These are phyloP conservation scores for Yamadazyma buinensis DNA, from an alignment of 1,139 yeast species.

Conservation along the genomic window DNA sequence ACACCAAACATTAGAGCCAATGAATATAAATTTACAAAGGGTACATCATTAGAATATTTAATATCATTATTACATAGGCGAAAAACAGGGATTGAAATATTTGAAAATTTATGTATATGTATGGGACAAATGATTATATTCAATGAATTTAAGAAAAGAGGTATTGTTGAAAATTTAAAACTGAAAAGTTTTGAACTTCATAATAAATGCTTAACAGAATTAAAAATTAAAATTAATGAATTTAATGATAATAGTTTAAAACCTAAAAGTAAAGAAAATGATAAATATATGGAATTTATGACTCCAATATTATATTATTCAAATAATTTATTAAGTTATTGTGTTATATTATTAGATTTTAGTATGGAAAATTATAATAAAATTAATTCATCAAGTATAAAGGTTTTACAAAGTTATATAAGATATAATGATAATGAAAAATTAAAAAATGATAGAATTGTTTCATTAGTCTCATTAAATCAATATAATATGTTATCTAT, in stretches of 20 bases:
- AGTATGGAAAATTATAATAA: slow-evolving; percentile 18
- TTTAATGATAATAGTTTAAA: slow-evolving; percentile 4
- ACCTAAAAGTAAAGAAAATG: slow-evolving; percentile 7
- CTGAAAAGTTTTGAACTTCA: slow-evolving; percentile 17
- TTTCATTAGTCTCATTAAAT: slow-evolving; percentile 7
- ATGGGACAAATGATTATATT: slow-evolving; percentile 19
- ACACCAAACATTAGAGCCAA: slow-evolving; percentile 7
- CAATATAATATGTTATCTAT: slow-evolving; percentile 19
- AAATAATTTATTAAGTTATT: slow-evolving; percentile 17
- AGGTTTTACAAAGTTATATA: slow-evolving; percentile 12
- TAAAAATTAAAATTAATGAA: slow-evolving; percentile 7
- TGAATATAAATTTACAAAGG: slow-evolving; percentile 13
- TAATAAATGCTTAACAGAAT: slow-evolving; percentile 12
- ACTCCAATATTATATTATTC: slow-evolving; percentile 17
- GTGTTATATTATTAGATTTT: slow-evolving; percentile 18
- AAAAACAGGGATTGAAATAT: slow-evolving; percentile 4
- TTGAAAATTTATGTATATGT: slow-evolving; percentile 14
- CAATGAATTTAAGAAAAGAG: slow-evolving; percentile 11
- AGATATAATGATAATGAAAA: slow-evolving; percentile 10
- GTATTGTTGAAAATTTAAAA: slow-evolving; percentile 5
- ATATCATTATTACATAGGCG: slow-evolving; percentile 3
- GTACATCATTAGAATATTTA: slow-evolving; percentile 10
- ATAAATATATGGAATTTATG: slow-evolving; percentile 10
- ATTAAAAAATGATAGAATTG: slow-evolving; percentile 2
- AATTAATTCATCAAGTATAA: slow-evolving; percentile 14